Evolutionary conservation across 2,329 filamentous ascomycete species (phyloP).

Genomic region (Apiospora kogelbergensis): DNA sequence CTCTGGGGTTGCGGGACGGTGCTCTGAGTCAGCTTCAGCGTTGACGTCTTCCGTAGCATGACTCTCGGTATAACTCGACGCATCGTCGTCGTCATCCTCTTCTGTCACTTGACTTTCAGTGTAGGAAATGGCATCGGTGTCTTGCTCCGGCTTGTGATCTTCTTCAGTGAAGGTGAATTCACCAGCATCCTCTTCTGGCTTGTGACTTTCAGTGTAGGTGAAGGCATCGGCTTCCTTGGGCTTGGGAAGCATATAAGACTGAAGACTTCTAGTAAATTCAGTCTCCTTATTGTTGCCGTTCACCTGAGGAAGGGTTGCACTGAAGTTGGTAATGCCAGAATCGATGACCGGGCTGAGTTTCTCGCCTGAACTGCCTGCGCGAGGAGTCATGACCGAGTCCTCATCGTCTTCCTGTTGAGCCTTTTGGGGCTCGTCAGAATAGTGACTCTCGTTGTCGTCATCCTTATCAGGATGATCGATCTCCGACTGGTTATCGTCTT

Average conservation of each 20-base stretch:
- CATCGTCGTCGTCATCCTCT: neutral
- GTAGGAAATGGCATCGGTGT: conserved; percentile 26
- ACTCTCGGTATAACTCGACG: neutral
- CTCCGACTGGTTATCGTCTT: conserved; percentile 34
- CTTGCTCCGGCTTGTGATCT: conserved; percentile 35
- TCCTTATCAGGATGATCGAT: conserved; percentile 15
- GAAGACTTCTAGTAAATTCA: conserved; percentile 43
- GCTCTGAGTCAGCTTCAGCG: conserved; percentile 18
- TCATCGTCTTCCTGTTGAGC: conserved; percentile 27
- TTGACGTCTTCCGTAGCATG: neutral
- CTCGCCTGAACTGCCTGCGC: conserved; percentile 41
- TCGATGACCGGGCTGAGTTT: conserved; percentile 18
- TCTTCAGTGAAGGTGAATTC: conserved; percentile 15
- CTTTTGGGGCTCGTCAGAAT: conserved; percentile 44
- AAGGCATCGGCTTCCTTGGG: conserved; percentile 36
- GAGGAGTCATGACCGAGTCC: conserved; percentile 53
- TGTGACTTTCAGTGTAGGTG: conserved; percentile 31
- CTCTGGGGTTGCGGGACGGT: conserved; percentile 50
- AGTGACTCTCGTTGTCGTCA: conserved; percentile 42
- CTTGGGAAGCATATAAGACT: conserved; percentile 48
- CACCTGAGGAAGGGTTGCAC: conserved; percentile 39
- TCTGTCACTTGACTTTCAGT: neutral
- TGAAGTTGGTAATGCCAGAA: conserved; percentile 28
- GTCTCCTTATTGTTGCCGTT: conserved; percentile 33
- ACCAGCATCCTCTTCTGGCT: conserved; percentile 35